phyloP scores from a whole-genome alignment of 1,284 basidiomycete genomes.

The Coniferiporia sulphurascens region DNA sequence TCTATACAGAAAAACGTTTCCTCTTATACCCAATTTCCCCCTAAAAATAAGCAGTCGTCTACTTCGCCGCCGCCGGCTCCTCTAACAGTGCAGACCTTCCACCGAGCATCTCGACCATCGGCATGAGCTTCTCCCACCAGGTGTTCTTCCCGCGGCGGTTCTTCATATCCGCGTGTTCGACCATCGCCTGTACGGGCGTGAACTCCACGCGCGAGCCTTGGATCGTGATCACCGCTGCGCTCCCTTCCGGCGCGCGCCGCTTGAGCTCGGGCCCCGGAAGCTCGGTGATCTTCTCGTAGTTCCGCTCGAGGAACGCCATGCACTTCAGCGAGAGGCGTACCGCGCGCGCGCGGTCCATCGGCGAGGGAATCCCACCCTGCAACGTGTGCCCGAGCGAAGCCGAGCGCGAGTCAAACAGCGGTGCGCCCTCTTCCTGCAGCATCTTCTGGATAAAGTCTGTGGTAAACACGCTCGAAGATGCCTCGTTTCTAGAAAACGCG shows the following conservation, averaged over 20 bases:
- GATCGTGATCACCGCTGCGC: slow-evolving; percentile 89
- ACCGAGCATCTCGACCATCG: slow-evolving; percentile 66
- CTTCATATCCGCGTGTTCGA: slow-evolving; percentile 85
- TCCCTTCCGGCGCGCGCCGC: slow-evolving; percentile 53
- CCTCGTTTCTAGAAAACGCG: slow-evolving; percentile 65
- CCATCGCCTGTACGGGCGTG: slow-evolving; percentile 82
- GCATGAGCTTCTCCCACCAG: slow-evolving; percentile 79
- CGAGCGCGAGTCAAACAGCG: slow-evolving; percentile 90
- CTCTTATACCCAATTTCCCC: background rate
- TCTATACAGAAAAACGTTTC: background rate
- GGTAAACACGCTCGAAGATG: slow-evolving; percentile 83
- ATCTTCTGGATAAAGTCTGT: slow-evolving; percentile 93
- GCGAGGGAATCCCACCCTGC: slow-evolving; percentile 93
- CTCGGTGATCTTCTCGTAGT: slow-evolving; percentile 50
- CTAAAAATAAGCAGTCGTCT: background rate
- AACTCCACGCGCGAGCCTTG: slow-evolving; percentile 77
- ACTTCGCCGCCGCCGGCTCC: background rate
- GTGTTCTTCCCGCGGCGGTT: slow-evolving; percentile 75
- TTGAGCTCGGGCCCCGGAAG: slow-evolving; percentile 39
- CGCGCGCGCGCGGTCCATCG: slow-evolving; percentile 88
- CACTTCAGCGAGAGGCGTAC: slow-evolving; percentile 87
- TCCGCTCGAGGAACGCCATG: slow-evolving; percentile 90
- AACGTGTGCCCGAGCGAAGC: slow-evolving; percentile 95
- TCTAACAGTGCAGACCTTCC: slow-evolving; percentile 19
- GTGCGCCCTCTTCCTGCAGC: slow-evolving; percentile 87